Percentiles rank a stretch among this genome's conserved stretches.
phyloP scores from a whole-genome alignment of 768 basidiomycete species.

The Serendipita sp. region DNA sequence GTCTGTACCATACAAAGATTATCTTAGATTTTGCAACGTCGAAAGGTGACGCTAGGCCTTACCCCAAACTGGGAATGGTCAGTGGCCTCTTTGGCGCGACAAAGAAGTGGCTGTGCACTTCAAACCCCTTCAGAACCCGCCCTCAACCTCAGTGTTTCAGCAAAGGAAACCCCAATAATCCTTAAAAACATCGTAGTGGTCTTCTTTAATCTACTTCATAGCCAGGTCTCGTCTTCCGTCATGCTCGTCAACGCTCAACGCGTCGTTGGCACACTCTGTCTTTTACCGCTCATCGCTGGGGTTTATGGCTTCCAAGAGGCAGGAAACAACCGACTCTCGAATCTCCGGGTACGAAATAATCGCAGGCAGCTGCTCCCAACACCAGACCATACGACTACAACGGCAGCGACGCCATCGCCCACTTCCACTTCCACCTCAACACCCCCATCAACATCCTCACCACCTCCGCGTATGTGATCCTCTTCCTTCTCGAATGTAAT shows the following conservation, averaged over 20 bases:
- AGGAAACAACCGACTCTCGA: no score
- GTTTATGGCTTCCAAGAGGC: no score
- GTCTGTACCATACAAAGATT: no score
- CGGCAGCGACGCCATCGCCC: constrained; percentile 13
- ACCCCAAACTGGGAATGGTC: no score
- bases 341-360: no score
- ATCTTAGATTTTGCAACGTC: no score
- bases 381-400: constrained; percentile 7
- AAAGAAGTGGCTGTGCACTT: background rate
- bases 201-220: background rate
- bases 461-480: constrained; percentile 13
- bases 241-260: background rate
- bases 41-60: no score
- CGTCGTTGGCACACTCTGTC: background rate
- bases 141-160: background rate
- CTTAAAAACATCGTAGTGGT: background rate
- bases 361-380: no score
- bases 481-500: background rate
- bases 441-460: constrained; percentile 16
- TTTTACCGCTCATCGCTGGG: background rate
- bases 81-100: no score
- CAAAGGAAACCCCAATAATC: background rate
- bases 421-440: constrained; percentile 16
- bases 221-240: background rate
- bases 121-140: background rate